These are phyloP conservation scores for Anisogramma anomala DNA, from an alignment of 2,329 filamentous ascomycete genomes.

Conservation along the genomic window DNA sequence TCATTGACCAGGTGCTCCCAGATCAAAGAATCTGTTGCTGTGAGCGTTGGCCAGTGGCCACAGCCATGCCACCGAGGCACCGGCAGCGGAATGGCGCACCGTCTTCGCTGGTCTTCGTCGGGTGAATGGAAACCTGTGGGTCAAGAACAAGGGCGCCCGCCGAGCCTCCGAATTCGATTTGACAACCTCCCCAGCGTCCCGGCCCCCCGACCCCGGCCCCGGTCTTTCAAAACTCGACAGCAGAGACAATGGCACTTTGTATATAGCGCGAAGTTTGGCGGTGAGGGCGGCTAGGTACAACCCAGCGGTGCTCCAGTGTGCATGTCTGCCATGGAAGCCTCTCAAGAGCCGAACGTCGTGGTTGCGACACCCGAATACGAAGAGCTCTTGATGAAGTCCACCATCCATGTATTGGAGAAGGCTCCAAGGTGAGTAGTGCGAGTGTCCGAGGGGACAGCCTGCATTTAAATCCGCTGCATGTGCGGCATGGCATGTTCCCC, in stretches of 20 bases:
- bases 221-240: constrained; percentile 3
- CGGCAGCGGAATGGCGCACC: no score
- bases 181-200: neutral
- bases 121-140: no score
- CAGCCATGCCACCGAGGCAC: no score
- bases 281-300: constrained; percentile 9
- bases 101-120: no score
- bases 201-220: constrained; percentile 3
- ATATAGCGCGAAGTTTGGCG: constrained; percentile 5
- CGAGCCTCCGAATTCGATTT: neutral
- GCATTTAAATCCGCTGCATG: constrained; percentile 5
- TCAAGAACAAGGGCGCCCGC: neutral
- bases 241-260: constrained; percentile 5
- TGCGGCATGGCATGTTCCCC: neutral
- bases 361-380: constrained; percentile 4
- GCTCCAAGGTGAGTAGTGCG: no score
- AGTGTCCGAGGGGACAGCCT: neutral
- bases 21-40: neutral
- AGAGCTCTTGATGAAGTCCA: neutral
- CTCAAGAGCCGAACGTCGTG: neutral
- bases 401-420: no score
- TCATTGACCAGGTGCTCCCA: neutral
- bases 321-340: neutral
- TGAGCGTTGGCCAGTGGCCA: no score
- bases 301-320: constrained; percentile 3